A percentile compares a stretch with the other conserved stretches of the same genome.
Evolutionary conservation across 2,329 filamentous ascomycete species (phyloP).

Genomic region (Curvularia lunata): DNA sequence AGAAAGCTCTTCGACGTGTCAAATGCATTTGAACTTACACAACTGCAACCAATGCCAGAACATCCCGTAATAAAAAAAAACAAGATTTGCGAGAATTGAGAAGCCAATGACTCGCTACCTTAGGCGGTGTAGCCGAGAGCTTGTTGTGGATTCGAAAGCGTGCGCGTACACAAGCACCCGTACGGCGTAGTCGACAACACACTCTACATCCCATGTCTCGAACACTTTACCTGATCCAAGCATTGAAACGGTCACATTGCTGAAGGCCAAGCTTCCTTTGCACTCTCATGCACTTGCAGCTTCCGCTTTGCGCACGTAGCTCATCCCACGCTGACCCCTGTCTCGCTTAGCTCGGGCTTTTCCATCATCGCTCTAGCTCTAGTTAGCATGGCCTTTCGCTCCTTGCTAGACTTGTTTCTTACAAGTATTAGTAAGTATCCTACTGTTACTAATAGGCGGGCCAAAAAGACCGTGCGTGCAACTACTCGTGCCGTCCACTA

Average conservation of each 20-base stretch:
- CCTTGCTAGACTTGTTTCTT: too few relatives aligned
- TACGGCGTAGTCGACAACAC: background rate
- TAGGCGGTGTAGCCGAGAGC: background rate
- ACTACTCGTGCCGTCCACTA: too few relatives aligned
- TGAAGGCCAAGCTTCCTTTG: background rate
- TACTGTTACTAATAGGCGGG: too few relatives aligned
- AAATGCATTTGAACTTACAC: background rate
- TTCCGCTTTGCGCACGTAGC: too few relatives aligned
- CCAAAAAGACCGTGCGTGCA: too few relatives aligned
- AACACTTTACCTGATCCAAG: background rate
- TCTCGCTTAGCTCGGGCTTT: too few relatives aligned
- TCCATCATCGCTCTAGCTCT: too few relatives aligned
- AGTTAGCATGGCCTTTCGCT: too few relatives aligned
- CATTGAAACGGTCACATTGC: background rate
- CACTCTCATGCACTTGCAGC: too few relatives aligned
- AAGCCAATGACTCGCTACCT: too few relatives aligned
- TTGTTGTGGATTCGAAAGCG: background rate
- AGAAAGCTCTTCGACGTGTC: background rate
- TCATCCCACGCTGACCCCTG: too few relatives aligned
- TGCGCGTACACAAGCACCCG: background rate
- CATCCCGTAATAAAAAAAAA: background rate
- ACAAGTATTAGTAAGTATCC: too few relatives aligned
- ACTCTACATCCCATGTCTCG: background rate
- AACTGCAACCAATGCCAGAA: background rate
- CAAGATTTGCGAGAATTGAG: background rate